phyloP scores from a whole-genome alignment of 345 rosid genomes.

The Excoecaria cochinchinensis region DNA sequence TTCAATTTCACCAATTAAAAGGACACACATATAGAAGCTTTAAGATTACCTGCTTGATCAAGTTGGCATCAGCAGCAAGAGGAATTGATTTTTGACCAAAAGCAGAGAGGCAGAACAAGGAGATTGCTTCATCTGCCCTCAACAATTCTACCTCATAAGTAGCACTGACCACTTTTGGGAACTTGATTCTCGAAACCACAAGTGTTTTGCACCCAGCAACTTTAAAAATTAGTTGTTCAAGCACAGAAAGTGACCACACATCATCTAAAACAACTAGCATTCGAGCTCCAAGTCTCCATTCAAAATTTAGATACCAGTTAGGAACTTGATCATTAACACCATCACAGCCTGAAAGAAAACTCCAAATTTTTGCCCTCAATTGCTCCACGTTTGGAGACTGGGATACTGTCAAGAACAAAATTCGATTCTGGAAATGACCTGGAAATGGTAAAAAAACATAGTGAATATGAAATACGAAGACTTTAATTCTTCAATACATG shows the following conservation, averaged over 20 bases:
- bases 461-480: not conserved
- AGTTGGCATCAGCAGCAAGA: slow-evolving; percentile 38
- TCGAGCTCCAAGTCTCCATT: slow-evolving; percentile 22
- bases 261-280: slow-evolving; percentile 76
- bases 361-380: slow-evolving; percentile 43
- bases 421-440: slow-evolving; percentile 53
- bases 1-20: not conserved
- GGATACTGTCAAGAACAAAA: slow-evolving; percentile 76
- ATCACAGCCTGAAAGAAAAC: slow-evolving; percentile 42
- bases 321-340: slow-evolving; percentile 29
- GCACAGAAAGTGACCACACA: slow-evolving; percentile 65
- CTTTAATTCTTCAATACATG: not conserved
- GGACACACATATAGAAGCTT: not conserved
- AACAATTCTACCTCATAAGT: slow-evolving; percentile 63
- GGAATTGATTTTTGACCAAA: slow-evolving; percentile 67
- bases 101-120: slow-evolving; percentile 72
- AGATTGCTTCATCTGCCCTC: slow-evolving; percentile 57
- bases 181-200: slow-evolving; percentile 71
- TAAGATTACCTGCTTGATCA: slow-evolving; percentile 65
- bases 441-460: slow-evolving; percentile 11
- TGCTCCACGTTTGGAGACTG: slow-evolving; percentile 70
- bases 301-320: slow-evolving; percentile 36
- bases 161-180: slow-evolving; percentile 34
- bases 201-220: slow-evolving; percentile 63
- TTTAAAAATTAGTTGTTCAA: slow-evolving; percentile 54